Evolutionary conservation across 768 basidiomycete species (phyloP).

Genomic region (Psilocybe azurescens): DNA sequence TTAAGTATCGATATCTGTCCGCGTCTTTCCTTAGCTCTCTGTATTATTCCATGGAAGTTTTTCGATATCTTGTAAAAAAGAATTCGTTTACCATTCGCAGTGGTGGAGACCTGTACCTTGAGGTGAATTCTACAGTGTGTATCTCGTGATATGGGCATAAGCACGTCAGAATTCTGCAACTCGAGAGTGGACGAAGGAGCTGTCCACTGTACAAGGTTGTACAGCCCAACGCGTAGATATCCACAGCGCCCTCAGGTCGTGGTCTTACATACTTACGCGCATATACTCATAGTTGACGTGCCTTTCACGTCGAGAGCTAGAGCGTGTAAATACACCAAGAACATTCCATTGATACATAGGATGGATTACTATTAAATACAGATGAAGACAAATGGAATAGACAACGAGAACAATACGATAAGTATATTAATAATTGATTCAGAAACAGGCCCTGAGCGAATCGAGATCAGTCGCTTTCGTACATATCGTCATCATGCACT

Average conservation of each 20-base stretch:
- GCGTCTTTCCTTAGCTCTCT: not conserved
- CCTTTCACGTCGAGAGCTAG: too few relatives aligned
- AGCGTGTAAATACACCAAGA: not conserved
- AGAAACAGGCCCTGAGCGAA: too few relatives aligned
- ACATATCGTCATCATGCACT: conserved; percentile 28
- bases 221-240: conserved; percentile 57
- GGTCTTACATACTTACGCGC: too few relatives aligned
- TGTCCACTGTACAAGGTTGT: conserved; percentile 54
- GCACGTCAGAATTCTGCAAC: too few relatives aligned
- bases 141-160: too few relatives aligned
- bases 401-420: not conserved
- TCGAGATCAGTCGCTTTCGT: conserved; percentile 20
- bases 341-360: not conserved
- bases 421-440: not conserved
- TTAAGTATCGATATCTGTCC: not conserved
- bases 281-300: too few relatives aligned
- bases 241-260: too few relatives aligned
- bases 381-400: not conserved
- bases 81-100: too few relatives aligned
- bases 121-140: too few relatives aligned
- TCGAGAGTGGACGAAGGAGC: too few relatives aligned
- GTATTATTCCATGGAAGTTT: not conserved
- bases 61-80: conserved; percentile 6
- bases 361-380: conserved; percentile 1
- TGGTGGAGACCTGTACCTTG: too few relatives aligned